Conservation (phyloP, 1,139 yeast species). For the Magnusiomyces sp. region DNA sequence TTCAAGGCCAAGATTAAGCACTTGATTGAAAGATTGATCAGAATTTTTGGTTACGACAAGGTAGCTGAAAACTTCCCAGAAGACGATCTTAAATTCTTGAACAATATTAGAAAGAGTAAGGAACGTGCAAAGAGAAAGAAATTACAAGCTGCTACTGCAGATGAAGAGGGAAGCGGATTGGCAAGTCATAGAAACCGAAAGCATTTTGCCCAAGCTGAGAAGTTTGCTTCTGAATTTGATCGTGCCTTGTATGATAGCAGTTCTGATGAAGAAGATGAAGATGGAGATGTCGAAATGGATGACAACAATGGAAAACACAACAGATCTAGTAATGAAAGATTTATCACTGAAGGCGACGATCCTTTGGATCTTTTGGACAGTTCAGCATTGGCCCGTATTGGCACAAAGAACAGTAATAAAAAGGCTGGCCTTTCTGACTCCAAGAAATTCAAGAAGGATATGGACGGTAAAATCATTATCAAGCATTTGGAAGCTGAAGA, state of each 20-base stretch:
- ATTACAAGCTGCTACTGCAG: slow-evolving; percentile 27
- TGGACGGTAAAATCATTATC: slow-evolving; percentile 33
- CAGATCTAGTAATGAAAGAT: slow-evolving; percentile 34
- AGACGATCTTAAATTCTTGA: slow-evolving; percentile 71
- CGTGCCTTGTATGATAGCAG: slow-evolving; percentile 53
- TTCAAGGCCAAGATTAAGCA: slow-evolving; percentile 90
- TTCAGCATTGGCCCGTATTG: slow-evolving; percentile 75
- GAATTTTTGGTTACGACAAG: slow-evolving; percentile 79
- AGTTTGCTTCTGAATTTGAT: slow-evolving; percentile 76
- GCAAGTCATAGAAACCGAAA: slow-evolving; percentile 13
- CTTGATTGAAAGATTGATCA: slow-evolving; percentile 78
- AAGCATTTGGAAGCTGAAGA: slow-evolving; percentile 28
- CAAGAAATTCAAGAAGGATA: slow-evolving; percentile 44
- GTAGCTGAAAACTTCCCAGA: slow-evolving; percentile 81
- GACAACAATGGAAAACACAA: slow-evolving; percentile 24
- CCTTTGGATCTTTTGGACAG: slow-evolving; percentile 88
- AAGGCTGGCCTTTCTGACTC: slow-evolving; percentile 31
- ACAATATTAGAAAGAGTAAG: slow-evolving; percentile 76
- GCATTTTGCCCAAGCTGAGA: slow-evolving; percentile 17
- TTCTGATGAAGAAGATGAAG: slow-evolving; percentile 32
- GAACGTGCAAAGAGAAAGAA: slow-evolving; percentile 76
- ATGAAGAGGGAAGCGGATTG: slow-evolving; percentile 14
- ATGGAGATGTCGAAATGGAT: slow-evolving; percentile 34
- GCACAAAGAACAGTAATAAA: slow-evolving; percentile 58
- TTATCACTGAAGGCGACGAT: slow-evolving; percentile 69